Percentiles rank a stretch among this genome's conserved stretches.
Conservation (phyloP, 768 basidiomycete genomes). For the Mycena haematopus region DNA sequence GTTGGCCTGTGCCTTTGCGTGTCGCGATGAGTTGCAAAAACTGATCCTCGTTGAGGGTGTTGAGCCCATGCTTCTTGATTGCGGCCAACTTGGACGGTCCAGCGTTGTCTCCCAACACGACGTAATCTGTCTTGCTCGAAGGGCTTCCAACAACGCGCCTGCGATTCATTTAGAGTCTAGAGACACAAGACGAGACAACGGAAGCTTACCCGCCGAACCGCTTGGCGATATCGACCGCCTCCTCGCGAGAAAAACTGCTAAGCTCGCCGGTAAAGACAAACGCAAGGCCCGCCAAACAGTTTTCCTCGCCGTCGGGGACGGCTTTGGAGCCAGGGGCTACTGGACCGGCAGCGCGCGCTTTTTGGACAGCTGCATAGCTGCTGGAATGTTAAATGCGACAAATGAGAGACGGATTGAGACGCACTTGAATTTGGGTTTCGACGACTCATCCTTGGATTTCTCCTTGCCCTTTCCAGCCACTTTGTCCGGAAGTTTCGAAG, state of each 20-base stretch:
- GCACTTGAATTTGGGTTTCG: slow-evolving; percentile 33
- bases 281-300: slow-evolving; percentile 83
- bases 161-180: slow-evolving; percentile 4
- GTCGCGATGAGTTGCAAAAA: slow-evolving; percentile 85
- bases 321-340: slow-evolving; percentile 71
- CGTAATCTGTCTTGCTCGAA: slow-evolving; percentile 88
- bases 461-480: slow-evolving; percentile 22
- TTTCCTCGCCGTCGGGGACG: slow-evolving; percentile 72
- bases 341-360: slow-evolving; percentile 67
- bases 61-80: slow-evolving; percentile 81
- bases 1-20: slow-evolving; percentile 58
- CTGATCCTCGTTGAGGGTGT: slow-evolving; percentile 83
- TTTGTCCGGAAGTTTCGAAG: too few relatives aligned
- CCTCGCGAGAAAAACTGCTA: slow-evolving; percentile 84
- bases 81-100: slow-evolving; percentile 88
- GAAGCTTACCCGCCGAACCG: slow-evolving; percentile 87
- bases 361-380: slow-evolving; percentile 61
- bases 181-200: not conserved
- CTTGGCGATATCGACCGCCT: slow-evolving; percentile 87
- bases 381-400: not conserved
- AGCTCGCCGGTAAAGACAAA: slow-evolving; percentile 98
- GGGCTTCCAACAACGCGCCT: slow-evolving; percentile 90
- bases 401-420: not conserved
- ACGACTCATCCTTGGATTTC: slow-evolving; percentile 26
- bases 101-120: slow-evolving; percentile 87